A percentile compares a stretch with the other conserved stretches of the same genome.
Conservation (phyloP, 352 stramenopile species). For the Sclerospora graminicola region DNA sequence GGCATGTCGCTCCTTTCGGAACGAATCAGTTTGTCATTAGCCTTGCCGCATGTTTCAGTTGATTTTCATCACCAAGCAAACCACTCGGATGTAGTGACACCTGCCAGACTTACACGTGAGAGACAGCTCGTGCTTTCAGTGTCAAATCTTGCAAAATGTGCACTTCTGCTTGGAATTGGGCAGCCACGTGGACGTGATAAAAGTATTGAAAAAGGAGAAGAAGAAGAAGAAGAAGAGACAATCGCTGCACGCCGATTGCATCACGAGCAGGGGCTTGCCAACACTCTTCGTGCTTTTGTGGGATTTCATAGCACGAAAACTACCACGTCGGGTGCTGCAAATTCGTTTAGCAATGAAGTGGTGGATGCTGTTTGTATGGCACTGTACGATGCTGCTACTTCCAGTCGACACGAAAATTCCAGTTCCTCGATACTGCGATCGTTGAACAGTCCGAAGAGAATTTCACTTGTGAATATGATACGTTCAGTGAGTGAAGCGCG, state of each 20-base stretch:
- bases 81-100: constrained; percentile 17
- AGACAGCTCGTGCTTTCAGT: constrained; percentile 52
- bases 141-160: constrained; percentile 41
- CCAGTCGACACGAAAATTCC: constrained; percentile 4
- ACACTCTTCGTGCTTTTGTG: constrained; percentile 60
- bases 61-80: constrained; percentile 6
- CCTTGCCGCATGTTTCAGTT: constrained; percentile 20
- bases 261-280: constrained; percentile 35
- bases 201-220: constrained; percentile 1
- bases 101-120: constrained; percentile 38
- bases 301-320: constrained; percentile 56
- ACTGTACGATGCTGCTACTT: constrained; percentile 14
- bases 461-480: constrained; percentile 35
- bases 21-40: constrained; percentile 45
- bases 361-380: constrained; percentile 27
- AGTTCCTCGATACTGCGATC: background rate
- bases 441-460: constrained; percentile 27
- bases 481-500: constrained; percentile 28
- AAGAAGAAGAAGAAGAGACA: constrained; percentile 1
- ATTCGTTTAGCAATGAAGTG: constrained; percentile 17
- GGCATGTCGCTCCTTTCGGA: constrained; percentile 68
- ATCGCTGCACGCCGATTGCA: constrained; percentile 12
- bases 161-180: constrained; percentile 26
- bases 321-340: constrained; percentile 17
- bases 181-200: constrained; percentile 1